Evolutionary conservation across 495 filamentous ascomycete species (phyloP), one percentile per base, ranked within the genome.

Genomic region (Tuber aestivum): DNA sequence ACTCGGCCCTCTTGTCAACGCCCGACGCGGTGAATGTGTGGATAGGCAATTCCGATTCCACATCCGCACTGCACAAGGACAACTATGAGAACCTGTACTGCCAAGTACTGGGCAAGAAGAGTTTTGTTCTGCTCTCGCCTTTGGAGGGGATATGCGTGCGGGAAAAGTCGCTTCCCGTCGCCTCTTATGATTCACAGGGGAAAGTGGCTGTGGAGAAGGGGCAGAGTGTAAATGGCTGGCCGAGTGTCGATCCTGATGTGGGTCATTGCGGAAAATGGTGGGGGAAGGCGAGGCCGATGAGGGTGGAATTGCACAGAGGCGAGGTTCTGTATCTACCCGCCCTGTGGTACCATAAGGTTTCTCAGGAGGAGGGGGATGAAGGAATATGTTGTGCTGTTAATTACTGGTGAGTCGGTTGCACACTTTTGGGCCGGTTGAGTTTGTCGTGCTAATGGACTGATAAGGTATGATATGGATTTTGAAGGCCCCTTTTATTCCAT

Each of bases 71-170:
- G 74, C 92, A 94, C 84, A 90, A 89, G 77, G 92, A 94, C 84
- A 89, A 90, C 83, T 94, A 94, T 82, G 91, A 94, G 83, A 94
- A 94, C 83, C 86, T 94, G 2, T 94, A 93, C 84, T 89, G 91
- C 8, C 91, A 93, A 76, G 83, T 94, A 48, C 82, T 88, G 12
- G 92, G 92, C 0, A 82, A 82, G 27, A 94, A 94, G 81, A 73
- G 65, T 1, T 94, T 94, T 75, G 87, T 90, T 16, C 85, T 94
- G 44, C 84, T 94, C 12, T 90, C 92, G 21, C 90, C 91, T 8
- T 81, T 88, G 14, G 90, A 88, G 76, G 86, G 87, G 72, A 85
- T 89, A 12, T 90, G 88, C 74, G 88, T 94, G 10, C 87, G 88
- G 70, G 92, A 94, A 83, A 80, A 83, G 70, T 69, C 75, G 10